These are phyloP conservation scores for Flaveria trinervia DNA, from an alignment of 129 eudicot species.

Conservation along the genomic window DNA sequence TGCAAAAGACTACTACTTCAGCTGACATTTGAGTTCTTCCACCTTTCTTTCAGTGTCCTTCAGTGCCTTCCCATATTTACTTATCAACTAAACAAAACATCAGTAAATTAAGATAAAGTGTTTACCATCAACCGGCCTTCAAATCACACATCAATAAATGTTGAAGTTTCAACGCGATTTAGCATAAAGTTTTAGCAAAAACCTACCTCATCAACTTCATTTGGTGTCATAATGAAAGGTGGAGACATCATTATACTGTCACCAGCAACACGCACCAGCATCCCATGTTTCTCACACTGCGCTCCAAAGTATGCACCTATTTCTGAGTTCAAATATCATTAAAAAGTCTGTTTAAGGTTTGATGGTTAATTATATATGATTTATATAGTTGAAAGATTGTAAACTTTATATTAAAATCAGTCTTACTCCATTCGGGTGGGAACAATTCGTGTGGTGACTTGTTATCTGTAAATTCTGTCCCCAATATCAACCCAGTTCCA, in stretches of 20 bases:
- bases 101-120: background rate
- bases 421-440: slow-evolving; percentile 85
- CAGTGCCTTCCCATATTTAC: slow-evolving; percentile 68
- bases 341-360: slow-evolving; percentile 10
- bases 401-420: background rate
- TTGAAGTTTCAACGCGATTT: background rate
- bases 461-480: slow-evolving; percentile 75
- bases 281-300: slow-evolving; percentile 85
- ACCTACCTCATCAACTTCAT: slow-evolving; percentile 72
- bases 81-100: slow-evolving; percentile 42
- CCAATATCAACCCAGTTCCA: slow-evolving; percentile 68
- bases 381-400: background rate
- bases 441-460: slow-evolving; percentile 72
- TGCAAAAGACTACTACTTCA: slow-evolving; percentile 37
- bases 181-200: background rate
- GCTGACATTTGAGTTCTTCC: slow-evolving; percentile 63
- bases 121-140: background rate
- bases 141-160: background rate
- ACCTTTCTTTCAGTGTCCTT: slow-evolving; percentile 79
- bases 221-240: slow-evolving; percentile 66
- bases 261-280: slow-evolving; percentile 90
- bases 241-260: slow-evolving; percentile 95
- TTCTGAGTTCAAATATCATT: slow-evolving; percentile 43
- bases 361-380: slow-evolving; percentile 4
- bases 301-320: slow-evolving; percentile 85